These are phyloP conservation scores for Pleurozium schreberi DNA, from an alignment of 225 moss, liverwort and hornwort genomes.

Conservation along the genomic window DNA sequence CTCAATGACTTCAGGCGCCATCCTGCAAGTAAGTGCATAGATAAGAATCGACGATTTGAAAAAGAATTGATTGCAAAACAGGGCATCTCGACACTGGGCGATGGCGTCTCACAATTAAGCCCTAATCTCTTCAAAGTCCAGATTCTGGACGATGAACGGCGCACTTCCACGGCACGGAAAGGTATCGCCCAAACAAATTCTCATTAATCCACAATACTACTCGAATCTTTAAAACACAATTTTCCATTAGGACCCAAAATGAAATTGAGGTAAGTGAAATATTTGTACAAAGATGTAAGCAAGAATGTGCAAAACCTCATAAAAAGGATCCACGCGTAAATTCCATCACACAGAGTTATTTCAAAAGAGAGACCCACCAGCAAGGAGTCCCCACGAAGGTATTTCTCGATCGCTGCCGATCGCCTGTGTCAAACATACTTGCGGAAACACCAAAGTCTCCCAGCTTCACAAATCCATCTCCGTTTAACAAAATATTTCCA, in stretches of 20 bases:
- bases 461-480: conserved; percentile 72
- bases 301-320: background rate
- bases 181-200: background rate
- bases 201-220: background rate
- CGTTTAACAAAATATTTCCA: conserved; percentile 76
- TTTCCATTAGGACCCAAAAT: background rate
- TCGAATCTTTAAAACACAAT: background rate
- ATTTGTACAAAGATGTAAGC: background rate
- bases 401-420: conserved; percentile 80
- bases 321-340: background rate
- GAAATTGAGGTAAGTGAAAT: background rate
- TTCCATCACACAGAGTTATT: background rate
- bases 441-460: conserved; percentile 92
- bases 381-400: conserved; percentile 92
- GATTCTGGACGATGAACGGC: background rate
- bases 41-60: background rate
- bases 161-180: background rate
- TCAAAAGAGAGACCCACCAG: conserved; percentile 32
- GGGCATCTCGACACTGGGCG: background rate
- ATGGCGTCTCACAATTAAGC: background rate
- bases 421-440: conserved; percentile 90
- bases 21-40: conserved; percentile 18
- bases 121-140: background rate
- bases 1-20: conserved; percentile 98
- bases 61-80: background rate